These are phyloP conservation scores for Starmerella potacharoeniae DNA, from an alignment of 805 yeast genomes.

Conservation along the genomic window DNA sequence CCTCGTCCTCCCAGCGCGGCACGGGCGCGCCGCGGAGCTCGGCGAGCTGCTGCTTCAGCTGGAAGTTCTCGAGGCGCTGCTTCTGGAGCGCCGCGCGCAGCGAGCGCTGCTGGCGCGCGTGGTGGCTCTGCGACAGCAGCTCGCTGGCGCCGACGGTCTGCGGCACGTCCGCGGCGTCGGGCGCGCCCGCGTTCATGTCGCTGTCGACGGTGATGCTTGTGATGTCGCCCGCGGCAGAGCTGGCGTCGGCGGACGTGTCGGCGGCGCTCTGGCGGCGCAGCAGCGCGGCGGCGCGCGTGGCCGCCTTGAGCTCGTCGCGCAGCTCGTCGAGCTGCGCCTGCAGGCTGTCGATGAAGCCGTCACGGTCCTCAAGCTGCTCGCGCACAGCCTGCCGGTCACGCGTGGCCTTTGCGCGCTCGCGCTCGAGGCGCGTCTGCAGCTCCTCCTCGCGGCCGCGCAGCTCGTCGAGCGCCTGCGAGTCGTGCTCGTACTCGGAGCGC, in stretches of 20 bases:
- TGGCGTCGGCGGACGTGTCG: not conserved
- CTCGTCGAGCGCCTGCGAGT: constrained; percentile 20
- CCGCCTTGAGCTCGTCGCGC: not conserved
- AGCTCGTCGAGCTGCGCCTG: constrained; percentile 9
- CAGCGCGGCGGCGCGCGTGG: not conserved
- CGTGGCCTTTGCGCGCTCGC: not conserved
- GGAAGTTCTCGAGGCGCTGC: constrained; percentile 9
- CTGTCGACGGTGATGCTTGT: not conserved
- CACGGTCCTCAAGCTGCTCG: constrained; percentile 7
- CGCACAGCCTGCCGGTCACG: not conserved
- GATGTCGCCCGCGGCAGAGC: not conserved
- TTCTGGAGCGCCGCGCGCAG: not conserved
- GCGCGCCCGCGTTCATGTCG: constrained; percentile 3
- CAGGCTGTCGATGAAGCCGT: constrained; percentile 9
- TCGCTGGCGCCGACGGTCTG: constrained; percentile 6
- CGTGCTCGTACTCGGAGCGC: constrained; percentile 19
- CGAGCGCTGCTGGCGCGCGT: not conserved
- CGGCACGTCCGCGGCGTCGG: not conserved
- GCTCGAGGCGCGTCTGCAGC: not conserved
- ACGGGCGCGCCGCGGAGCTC: not conserved
- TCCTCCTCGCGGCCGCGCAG: constrained; percentile 21
- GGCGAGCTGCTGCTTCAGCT: constrained; percentile 6
- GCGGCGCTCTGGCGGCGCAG: not conserved
- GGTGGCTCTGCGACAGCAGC: constrained; percentile 3
- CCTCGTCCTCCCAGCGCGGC: not conserved